Evolutionary conservation across 2,329 filamentous ascomycete species (phyloP).

Genomic region (Cordyceps cicadae): DNA sequence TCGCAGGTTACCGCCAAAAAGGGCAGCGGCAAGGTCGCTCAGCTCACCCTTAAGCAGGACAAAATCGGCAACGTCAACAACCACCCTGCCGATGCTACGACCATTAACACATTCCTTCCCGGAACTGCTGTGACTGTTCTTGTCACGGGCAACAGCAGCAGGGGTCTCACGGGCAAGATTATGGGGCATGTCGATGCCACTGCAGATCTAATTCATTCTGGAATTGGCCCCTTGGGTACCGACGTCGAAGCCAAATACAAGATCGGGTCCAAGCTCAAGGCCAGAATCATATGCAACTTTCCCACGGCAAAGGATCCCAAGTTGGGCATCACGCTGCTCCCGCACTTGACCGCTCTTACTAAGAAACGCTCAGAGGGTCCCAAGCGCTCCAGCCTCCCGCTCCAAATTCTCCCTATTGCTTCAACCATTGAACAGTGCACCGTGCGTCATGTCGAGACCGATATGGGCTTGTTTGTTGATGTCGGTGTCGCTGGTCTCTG

Average conservation of each 20-base stretch:
- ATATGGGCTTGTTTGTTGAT: conserved; percentile 73
- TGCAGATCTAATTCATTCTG: conserved; percentile 84
- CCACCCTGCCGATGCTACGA: conserved; percentile 67
- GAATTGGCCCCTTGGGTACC: conserved; percentile 58
- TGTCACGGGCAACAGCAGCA: conserved; percentile 63
- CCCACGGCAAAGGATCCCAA: conserved; percentile 71
- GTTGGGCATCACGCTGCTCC: conserved; percentile 77
- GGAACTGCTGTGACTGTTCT: conserved; percentile 85
- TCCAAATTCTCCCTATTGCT: conserved; percentile 59
- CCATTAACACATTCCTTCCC: conserved; percentile 82
- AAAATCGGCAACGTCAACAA: conserved; percentile 60
- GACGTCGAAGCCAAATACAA: conserved; percentile 74
- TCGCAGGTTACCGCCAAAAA: conserved; percentile 72
- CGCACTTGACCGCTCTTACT: conserved; percentile 66
- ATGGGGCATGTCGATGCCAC: conserved; percentile 88
- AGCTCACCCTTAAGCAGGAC: conserved; percentile 67
- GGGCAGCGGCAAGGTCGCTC: conserved; percentile 68
- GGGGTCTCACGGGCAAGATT: conserved; percentile 80
- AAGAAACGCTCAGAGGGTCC: conserved; percentile 30
- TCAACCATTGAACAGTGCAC: conserved; percentile 69
- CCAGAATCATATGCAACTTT: conserved; percentile 80
- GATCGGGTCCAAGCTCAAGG: conserved; percentile 74
- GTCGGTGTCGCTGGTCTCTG: conserved; percentile 54
- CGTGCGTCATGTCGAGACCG: conserved; percentile 69
- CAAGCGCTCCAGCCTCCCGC: conserved; percentile 39